phyloP scores from a whole-genome alignment of 257 asterid species.

The Lycium ferocissimum region DNA sequence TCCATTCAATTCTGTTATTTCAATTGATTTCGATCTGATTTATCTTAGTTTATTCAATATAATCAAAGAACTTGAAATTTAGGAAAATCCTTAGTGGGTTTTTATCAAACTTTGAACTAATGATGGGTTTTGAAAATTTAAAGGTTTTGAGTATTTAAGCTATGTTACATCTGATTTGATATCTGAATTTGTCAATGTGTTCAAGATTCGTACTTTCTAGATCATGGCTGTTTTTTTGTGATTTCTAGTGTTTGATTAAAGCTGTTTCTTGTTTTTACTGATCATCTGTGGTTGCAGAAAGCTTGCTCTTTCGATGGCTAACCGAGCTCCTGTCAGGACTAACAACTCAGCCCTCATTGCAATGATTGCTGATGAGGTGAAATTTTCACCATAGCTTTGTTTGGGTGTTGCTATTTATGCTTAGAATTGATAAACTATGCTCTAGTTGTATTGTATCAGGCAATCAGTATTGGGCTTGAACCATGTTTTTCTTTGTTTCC shows the following conservation, averaged over 20 bases:
- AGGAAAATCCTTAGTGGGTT: not conserved
- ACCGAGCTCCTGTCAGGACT: conserved; percentile 77
- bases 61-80: not conserved
- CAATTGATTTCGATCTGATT: conserved; percentile 9
- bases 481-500: not conserved
- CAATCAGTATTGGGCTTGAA: not conserved
- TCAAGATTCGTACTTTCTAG: not conserved
- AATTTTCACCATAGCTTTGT: not conserved
- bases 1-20: not conserved
- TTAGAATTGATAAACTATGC: not conserved
- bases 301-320: conserved; percentile 57
- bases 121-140: not conserved
- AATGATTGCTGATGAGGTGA: conserved; percentile 97
- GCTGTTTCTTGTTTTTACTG: not conserved
- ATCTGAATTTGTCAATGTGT: not conserved
- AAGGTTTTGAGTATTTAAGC: not conserved
- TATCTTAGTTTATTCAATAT: not conserved
- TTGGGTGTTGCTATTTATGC: not conserved
- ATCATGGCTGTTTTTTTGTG: not conserved
- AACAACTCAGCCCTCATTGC: conserved; percentile 87
- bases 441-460: not conserved
- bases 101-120: not conserved
- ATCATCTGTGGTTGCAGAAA: not conserved
- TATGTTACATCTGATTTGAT: not conserved
- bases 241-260: not conserved